Base-by-base conservation (phyloP, 768 basidiomycete genomes). In the Hydnomerulius pinastri region DNA sequence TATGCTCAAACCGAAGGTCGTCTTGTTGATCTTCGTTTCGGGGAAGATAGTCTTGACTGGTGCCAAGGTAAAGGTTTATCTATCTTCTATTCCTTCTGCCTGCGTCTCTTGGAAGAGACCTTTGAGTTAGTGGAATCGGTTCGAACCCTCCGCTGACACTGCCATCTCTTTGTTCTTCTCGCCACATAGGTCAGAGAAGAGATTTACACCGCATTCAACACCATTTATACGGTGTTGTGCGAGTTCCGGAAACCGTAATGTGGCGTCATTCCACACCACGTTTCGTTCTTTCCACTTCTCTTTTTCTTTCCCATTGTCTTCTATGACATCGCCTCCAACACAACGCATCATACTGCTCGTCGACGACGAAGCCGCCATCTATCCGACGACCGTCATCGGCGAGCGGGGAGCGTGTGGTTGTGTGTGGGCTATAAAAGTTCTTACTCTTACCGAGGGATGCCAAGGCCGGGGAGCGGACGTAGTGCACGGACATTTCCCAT, bases 1-100 rank as follows among this genome's bases (percentile, higher is more conserved):
- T 60, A 98, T 98, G 97, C 90, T 98, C 74, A 97, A 98, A 71
- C 97, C 97, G 6, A 99, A 99, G 74, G 97, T 99, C 56, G 97
- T 99, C 33, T 76, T 99, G 35, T 80, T 99, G 44, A 98, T 99
- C 63, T 99, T 99, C 73, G 97, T 98, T 11, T 98, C 95, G 21
- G 97, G 97, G 27, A 99, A 98, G 78, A 98, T 98, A 61, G 97
- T 99, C 50, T 74, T 99, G 67, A 98, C 97, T 23, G 97, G 97
- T 68, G 97, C 97, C 27, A 99, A 99, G 87, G 97, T 95, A 73
- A 79, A 70, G 40, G 4, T 61, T 54, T 61, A 18, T 40, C 39
- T 52, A 43, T 57, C 28, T 50, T 25, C 33, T 73, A 35, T 35
- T 10, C 33, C 55, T 73, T 70, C 23, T 75, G 17, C 64, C 73